A percentile compares a stretch with the other conserved stretches of the same genome.
These are phyloP conservation scores for Fusarium domesticum DNA, from an alignment of 2,329 filamentous ascomycete species.

Conservation along the genomic window DNA sequence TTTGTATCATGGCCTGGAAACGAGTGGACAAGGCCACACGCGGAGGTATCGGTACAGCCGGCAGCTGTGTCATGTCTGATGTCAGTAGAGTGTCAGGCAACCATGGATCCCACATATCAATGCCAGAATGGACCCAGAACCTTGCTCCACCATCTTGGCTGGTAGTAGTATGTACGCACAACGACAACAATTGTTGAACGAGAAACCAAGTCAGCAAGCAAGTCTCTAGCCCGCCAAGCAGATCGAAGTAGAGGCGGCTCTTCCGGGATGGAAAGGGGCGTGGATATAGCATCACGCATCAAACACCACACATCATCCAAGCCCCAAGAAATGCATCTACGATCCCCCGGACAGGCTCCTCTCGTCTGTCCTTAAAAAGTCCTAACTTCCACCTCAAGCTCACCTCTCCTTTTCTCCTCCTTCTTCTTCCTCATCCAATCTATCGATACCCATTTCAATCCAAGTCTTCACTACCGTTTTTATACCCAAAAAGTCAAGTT, in stretches of 20 bases:
- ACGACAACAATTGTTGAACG: no score
- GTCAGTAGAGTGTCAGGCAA: conserved; percentile 13
- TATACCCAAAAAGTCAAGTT: conserved; percentile 4
- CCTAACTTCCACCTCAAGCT: conserved; percentile 9
- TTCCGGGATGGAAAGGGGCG: conserved; percentile 18
- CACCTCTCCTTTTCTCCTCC: neutral
- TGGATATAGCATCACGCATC: conserved; percentile 9
- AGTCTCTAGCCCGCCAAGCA: neutral
- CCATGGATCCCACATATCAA: neutral
- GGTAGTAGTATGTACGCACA: no score
- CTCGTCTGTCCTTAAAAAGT: conserved; percentile 19
- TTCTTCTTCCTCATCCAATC: conserved; percentile 12
- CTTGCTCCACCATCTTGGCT: neutral
- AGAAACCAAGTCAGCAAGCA: conserved; percentile 13
- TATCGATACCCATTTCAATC: conserved; percentile 1
- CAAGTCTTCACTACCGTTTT: conserved; percentile 1
- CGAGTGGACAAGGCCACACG: neutral
- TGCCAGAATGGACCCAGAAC: neutral
- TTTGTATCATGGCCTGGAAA: neutral
- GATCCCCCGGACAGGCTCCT: conserved; percentile 9
- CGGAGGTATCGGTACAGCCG: conserved; percentile 3
- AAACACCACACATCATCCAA: neutral
- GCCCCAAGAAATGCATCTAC: conserved; percentile 9
- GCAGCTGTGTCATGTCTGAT: conserved; percentile 7
- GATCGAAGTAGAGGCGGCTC: conserved; percentile 6